Evolutionary conservation across 441 rosid species (phyloP), one percentile per base, ranked within the genome.

Genomic region (Theobroma grandiflorum): DNA sequence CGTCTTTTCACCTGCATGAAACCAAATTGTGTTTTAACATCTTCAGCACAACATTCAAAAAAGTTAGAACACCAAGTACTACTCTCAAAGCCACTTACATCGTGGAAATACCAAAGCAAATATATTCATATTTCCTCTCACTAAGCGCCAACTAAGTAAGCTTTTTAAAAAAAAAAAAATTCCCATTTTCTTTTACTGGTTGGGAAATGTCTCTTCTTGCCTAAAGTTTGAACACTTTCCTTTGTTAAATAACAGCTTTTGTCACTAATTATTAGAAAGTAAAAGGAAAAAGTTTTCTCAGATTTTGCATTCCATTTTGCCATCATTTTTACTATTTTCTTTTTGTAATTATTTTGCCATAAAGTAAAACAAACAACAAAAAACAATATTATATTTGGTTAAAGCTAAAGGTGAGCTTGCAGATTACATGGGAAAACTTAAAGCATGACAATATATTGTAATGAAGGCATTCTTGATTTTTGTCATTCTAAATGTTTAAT

Each of bases 1-100:
- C 82, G 86, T 73, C 85, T 85, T 85, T 96, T 96, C 78, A 95
- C 99, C 99, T 96, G 88, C 6, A 45, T 53, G 43, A 66, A 72
- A 74, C 26, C 49, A 15, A 4, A 11, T 59, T 53, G 40, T 37
- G 8, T 64, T 35, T 35, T 16, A 64, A 37, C 22, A 35, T 64
- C 11, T 38, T 26, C 49, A 52, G 57, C n/a, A 4, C 49, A 9
- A 45, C 49, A 45, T 8, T 45, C 8, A 38, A 45, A 45, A 7
- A 8, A 45, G 49, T 45, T 12, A 12, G 31, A 26, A 26, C 1
- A 26, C 31, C 31, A 45, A 8, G 10, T 45, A 45, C 49, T 45
- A 45, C 8, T 45, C 11, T 8, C 2, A 10, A 45, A 45, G 8
- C 12, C 11, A 12, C 49, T 6, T 45, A 45, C 49, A 45, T 10